Percentiles rank a stretch among this genome's conserved stretches.
Conservation (phyloP, 2,329 filamentous ascomycete genomes). For the Colletotrichum sp. region DNA sequence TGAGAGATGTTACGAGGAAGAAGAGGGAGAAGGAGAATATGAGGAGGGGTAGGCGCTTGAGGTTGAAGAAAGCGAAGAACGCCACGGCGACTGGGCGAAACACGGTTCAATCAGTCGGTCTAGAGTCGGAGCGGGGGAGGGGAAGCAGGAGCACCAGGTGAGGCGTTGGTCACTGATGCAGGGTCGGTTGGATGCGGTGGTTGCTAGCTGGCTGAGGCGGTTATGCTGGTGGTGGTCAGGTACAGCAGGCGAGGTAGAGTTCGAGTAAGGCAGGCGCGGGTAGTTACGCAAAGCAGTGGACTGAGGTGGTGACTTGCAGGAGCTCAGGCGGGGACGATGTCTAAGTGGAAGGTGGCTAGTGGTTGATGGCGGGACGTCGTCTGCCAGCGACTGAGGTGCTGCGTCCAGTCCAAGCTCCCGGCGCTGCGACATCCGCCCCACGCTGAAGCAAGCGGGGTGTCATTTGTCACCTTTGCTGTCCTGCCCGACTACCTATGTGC, state of each 20-base stretch:
- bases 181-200: background rate
- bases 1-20: constrained; percentile 61
- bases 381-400: background rate
- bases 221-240: background rate
- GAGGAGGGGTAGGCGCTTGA: constrained; percentile 38
- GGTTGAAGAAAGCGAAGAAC: constrained; percentile 26
- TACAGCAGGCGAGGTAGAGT: background rate
- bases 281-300: constrained; percentile 2
- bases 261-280: background rate
- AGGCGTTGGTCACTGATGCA: constrained; percentile 14
- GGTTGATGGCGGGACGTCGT: background rate
- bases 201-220: background rate
- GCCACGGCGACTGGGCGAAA: constrained; percentile 40
- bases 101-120: constrained; percentile 6
- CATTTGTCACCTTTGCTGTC: background rate
- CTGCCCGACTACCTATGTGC: background rate
- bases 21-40: constrained; percentile 56
- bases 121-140: constrained; percentile 16
- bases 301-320: constrained; percentile 7
- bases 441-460: constrained; percentile 1
- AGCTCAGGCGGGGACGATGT: constrained; percentile 1
- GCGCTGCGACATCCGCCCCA: constrained; percentile 5
- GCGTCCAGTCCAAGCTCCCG: constrained; percentile 1
- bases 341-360: background rate
- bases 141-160: background rate